Evolutionary conservation across 139 green algal genomes (phyloP).

Genomic region (Penium margaritaceum): DNA sequence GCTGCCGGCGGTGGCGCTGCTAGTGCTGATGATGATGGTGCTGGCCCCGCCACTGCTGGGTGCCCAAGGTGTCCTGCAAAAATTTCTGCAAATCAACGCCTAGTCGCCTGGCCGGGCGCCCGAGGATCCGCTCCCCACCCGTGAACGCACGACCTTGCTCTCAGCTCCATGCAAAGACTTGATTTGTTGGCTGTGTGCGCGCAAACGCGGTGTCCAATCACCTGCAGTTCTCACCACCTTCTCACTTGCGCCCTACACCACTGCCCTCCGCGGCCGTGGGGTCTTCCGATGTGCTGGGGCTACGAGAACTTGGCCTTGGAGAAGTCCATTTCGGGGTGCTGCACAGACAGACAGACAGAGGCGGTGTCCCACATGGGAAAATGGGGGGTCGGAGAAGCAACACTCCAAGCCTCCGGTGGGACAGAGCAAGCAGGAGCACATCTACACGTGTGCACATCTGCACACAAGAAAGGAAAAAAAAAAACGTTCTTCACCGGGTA

Average conservation of each 20-base stretch:
- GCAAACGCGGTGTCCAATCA: background rate
- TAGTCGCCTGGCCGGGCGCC: too few relatives aligned
- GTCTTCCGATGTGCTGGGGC: background rate
- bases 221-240: background rate
- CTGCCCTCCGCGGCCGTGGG: background rate
- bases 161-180: too few relatives aligned
- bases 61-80: too few relatives aligned
- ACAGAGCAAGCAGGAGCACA: background rate
- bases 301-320: slow-evolving; percentile 32
- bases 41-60: too few relatives aligned
- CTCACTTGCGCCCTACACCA: background rate
- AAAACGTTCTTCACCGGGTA: background rate
- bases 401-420: background rate
- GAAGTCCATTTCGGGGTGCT: slow-evolving; percentile 37
- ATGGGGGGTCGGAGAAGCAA: background rate
- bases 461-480: background rate
- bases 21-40: too few relatives aligned
- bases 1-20: too few relatives aligned
- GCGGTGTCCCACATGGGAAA: background rate
- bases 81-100: too few relatives aligned
- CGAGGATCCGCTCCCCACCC: too few relatives aligned
- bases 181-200: too few relatives aligned
- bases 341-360: slow-evolving; percentile 6
- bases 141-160: too few relatives aligned
- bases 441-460: background rate